These are phyloP conservation scores for Priceomyces fermenticarens DNA, from an alignment of 805 yeast species.

Conservation along the genomic window DNA sequence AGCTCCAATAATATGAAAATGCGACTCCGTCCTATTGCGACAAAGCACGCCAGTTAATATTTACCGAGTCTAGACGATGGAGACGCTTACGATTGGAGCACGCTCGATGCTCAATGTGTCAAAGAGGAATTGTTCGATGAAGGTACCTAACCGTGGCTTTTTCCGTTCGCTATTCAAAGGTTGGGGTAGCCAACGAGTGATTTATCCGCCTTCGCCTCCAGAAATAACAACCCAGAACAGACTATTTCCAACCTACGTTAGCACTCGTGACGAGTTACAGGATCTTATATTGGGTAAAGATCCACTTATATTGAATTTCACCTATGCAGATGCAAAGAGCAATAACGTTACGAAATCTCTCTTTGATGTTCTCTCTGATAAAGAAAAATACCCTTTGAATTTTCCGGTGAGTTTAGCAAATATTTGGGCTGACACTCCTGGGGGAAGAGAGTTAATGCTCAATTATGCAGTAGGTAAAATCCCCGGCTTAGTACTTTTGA, in stretches of 20 bases:
- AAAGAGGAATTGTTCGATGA: not conserved
- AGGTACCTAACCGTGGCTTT: slow-evolving; percentile 1
- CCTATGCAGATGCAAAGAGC: slow-evolving; percentile 56
- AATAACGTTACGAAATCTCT: slow-evolving; percentile 62
- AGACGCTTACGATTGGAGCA: no score
- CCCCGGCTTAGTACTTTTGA: slow-evolving; percentile 66
- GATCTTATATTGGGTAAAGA: slow-evolving; percentile 48
- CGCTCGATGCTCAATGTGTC: no score
- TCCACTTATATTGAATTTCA: slow-evolving; percentile 72
- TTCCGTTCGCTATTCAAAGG: slow-evolving; percentile 5
- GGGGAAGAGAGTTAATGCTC: slow-evolving; percentile 53
- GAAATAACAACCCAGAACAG: slow-evolving; percentile 38
- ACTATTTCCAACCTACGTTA: slow-evolving; percentile 40
- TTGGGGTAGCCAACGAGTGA: slow-evolving; percentile 18
- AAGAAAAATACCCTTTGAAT: slow-evolving; percentile 35
- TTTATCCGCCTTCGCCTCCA: slow-evolving; percentile 40
- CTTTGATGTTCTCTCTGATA: slow-evolving; percentile 27
- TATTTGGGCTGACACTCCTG: slow-evolving; percentile 66
- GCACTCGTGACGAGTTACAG: slow-evolving; percentile 59
- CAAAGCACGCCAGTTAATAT: no score
- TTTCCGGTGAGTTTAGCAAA: slow-evolving; percentile 59
- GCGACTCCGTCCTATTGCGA: no score
- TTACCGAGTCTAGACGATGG: no score
- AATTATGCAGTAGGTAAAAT: slow-evolving; percentile 54
- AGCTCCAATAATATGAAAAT: no score